Percentiles rank a stretch among this genome's conserved stretches.
These are phyloP conservation scores for Dichomitus squalens DNA, from an alignment of 1,284 basidiomycete genomes.

Conservation along the genomic window DNA sequence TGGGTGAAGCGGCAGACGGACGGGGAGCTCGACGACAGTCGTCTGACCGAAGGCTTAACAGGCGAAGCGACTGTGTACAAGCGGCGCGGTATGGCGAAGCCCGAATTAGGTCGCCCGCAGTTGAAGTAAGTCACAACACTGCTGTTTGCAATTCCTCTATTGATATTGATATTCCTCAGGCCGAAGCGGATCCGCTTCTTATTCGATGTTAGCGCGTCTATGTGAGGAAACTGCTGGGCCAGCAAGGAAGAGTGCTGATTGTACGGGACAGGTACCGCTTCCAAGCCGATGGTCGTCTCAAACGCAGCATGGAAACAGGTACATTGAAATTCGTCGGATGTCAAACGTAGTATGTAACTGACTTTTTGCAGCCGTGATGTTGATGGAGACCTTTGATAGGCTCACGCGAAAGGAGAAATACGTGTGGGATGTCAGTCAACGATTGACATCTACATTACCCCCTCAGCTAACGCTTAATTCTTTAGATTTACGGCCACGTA, in stretches of 20 bases:
- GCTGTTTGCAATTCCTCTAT: neutral
- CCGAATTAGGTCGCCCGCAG: constrained; percentile 65
- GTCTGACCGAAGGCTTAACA: constrained; percentile 66
- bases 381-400: constrained; percentile 69
- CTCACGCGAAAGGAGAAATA: constrained; percentile 68
- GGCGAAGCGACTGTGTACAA: constrained; percentile 72
- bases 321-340: constrained; percentile 3
- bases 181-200: constrained; percentile 68
- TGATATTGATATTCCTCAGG: constrained; percentile 33
- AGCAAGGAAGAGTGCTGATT: neutral
- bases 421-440: constrained; percentile 63
- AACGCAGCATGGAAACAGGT: constrained; percentile 68
- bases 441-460: neutral
- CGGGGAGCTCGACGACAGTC: constrained; percentile 66
- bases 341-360: neutral
- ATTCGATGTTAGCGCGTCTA: constrained; percentile 74
- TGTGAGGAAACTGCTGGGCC: constrained; percentile 40
- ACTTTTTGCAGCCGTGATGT: constrained; percentile 55
- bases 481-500: constrained; percentile 68
- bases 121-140: constrained; percentile 49
- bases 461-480: neutral
- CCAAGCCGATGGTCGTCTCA: constrained; percentile 67
- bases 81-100: constrained; percentile 66
- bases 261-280: constrained; percentile 58
- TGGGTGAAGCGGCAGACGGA: constrained; percentile 73